Percentiles rank a stretch among this genome's conserved stretches.
phyloP scores from a whole-genome alignment of 2,329 filamentous ascomycete species.

The Colletotrichum sp. region DNA sequence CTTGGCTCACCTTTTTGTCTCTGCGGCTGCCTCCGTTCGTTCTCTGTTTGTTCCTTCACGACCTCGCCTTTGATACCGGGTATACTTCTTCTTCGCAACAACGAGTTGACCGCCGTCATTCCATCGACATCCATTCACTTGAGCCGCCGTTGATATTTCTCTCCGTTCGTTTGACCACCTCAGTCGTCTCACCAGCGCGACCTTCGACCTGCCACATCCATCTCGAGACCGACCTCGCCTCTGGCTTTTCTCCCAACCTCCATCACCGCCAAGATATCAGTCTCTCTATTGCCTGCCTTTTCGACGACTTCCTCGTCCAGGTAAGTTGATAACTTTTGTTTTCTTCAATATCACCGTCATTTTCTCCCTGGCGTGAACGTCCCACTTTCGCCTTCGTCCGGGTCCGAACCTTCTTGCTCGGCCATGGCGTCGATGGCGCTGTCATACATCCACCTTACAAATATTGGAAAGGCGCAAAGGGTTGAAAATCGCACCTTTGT shows the following conservation, averaged over 20 bases:
- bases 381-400: background rate
- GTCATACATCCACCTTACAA: background rate
- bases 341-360: background rate
- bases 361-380: background rate
- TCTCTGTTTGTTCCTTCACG: background rate
- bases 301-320: background rate
- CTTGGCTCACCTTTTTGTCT: background rate
- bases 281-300: background rate
- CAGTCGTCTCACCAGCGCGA: background rate
- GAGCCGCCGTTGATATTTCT: background rate
- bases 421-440: background rate
- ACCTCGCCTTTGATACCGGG: background rate
- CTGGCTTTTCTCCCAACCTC: background rate
- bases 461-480: background rate
- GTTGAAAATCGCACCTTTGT: background rate
- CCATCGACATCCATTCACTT: background rate
- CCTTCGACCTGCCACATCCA: background rate
- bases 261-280: background rate
- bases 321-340: background rate
- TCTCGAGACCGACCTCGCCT: background rate
- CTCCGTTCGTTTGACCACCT: background rate
- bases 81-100: background rate
- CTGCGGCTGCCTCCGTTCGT: background rate
- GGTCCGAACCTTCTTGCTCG: background rate
- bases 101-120: background rate